Base-by-base conservation (phyloP, 352 stramenopile genomes). In the Chrysophaeum taylorii region DNA sequence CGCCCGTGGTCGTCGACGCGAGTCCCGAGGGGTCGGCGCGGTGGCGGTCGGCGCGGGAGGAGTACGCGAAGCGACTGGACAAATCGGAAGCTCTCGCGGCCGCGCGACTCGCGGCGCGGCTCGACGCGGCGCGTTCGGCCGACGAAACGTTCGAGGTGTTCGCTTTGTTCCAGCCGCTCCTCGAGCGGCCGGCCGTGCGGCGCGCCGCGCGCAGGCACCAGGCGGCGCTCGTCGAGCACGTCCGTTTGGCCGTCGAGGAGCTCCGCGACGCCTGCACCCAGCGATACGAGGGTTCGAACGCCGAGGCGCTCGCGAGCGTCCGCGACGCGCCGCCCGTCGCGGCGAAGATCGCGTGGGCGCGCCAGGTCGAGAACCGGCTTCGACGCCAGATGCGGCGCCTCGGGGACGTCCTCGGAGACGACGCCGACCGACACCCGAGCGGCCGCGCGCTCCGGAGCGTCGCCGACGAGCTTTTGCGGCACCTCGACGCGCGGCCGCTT, bases 331-430 rank as follows among this genome's bases (percentile, higher is more conserved):
- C 96, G 25, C 94, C 94, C 29, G 92, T 99, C 41, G 91, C 91
- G 39, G 95, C 93, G 35, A 96, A 96, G 60, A 96, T 99, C 50
- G 90, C 99, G 75, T 99, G 96, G 96, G 94, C 94, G 21, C 96
- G 97, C 74, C 95, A 99, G 81, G 98, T 99, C 81, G 95, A 99
- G 78, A 85, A 93, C n/a, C 97, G 99, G 78, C 79, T 99, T 18
- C 89, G 97, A 78, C 87, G 92, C 69, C 82, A 98, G 4, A 87
- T 99, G 61, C 85, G 89, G n/a, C 85, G 94, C 42, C 95, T 98
- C 72, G 88, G 96, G 71, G 92, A 96, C 75, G 21, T 70, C 50
- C 36, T 60, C 50, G 43, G 64, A 16, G 36, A n/a, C 31, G 31
- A 41, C 12, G 9, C 52, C 9, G 33, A 70, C 31, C 36, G 43